Percentiles rank a stretch among this genome's conserved stretches.
Evolutionary conservation across 2,329 filamentous ascomycete species (phyloP).

Genomic region (Neopestalotiopsis rosae): DNA sequence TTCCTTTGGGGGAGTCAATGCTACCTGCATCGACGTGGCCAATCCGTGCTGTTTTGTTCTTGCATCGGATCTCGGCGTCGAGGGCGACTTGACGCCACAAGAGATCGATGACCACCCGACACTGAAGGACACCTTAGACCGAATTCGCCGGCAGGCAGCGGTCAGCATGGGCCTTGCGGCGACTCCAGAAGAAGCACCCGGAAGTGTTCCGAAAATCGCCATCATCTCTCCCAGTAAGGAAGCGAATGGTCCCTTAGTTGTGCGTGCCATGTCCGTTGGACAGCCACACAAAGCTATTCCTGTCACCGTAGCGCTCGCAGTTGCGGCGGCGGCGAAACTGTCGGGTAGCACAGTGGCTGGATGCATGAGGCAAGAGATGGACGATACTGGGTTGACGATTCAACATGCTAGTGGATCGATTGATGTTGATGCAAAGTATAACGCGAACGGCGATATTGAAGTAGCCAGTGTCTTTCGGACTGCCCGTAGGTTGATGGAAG

Average conservation of each 20-base stretch:
- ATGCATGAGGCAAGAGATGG: conserved; percentile 28
- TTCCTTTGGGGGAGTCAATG: conserved; percentile 51
- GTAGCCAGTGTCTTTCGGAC: conserved; percentile 52
- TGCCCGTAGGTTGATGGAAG: conserved; percentile 53
- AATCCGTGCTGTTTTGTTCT: conserved; percentile 69
- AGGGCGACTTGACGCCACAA: conserved; percentile 57
- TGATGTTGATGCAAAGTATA: conserved; percentile 46
- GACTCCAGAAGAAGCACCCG: conserved; percentile 33
- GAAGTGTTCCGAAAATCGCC: conserved; percentile 69
- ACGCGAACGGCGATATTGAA: conserved; percentile 37
- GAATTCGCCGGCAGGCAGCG: conserved; percentile 62
- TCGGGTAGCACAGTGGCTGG: conserved; percentile 43
- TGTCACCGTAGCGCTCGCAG: conserved; percentile 57
- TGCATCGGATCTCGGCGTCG: conserved; percentile 56
- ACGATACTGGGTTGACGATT: conserved; percentile 41
- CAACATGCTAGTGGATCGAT: conserved; percentile 53
- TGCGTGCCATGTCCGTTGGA: conserved; percentile 59
- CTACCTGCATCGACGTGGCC: conserved; percentile 66
- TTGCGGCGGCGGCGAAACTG: conserved; percentile 53
- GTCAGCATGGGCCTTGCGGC: conserved; percentile 66
- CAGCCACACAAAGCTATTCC: conserved; percentile 63
- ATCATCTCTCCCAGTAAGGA: conserved; percentile 51
- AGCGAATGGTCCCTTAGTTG: conserved; percentile 39
- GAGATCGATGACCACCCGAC: conserved; percentile 52
- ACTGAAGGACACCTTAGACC: conserved; percentile 55